Evolutionary conservation across 2,329 filamentous ascomycete species (phyloP).

Genomic region (Trichoderma sp.): DNA sequence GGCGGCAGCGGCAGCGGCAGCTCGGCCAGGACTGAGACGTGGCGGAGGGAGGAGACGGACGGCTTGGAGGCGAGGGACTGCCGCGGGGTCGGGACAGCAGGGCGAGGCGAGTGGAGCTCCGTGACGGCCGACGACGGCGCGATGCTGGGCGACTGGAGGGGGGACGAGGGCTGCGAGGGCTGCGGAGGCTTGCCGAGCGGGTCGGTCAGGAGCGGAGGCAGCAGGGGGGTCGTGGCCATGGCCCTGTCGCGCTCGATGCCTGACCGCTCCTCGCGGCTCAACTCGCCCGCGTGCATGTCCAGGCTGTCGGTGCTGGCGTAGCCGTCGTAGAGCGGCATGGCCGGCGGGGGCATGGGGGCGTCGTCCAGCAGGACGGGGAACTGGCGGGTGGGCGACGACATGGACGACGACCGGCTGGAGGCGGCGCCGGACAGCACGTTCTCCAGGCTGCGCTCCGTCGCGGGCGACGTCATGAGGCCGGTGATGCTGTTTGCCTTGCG

Average conservation of each 20-base stretch:
- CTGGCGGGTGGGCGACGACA: slow-evolving; percentile 62
- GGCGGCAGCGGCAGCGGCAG: slow-evolving; percentile 61
- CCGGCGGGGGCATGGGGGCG: slow-evolving; percentile 62
- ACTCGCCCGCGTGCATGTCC: slow-evolving; percentile 50
- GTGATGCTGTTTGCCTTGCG: slow-evolving; percentile 44
- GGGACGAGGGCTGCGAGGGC: slow-evolving; percentile 57
- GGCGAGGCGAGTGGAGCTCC: slow-evolving; percentile 43
- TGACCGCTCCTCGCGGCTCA: slow-evolving; percentile 44
- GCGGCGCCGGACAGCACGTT: slow-evolving; percentile 69
- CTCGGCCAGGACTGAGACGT: slow-evolving; percentile 63
- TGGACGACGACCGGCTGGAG: slow-evolving; percentile 78
- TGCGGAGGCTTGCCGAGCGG: slow-evolving; percentile 58
- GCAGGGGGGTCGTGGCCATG: slow-evolving; percentile 76
- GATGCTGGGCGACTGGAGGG: slow-evolving; percentile 82
- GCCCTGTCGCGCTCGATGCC: slow-evolving; percentile 60
- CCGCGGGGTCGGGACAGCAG: slow-evolving; percentile 51
- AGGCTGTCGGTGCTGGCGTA: slow-evolving; percentile 63
- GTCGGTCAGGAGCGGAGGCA: slow-evolving; percentile 77
- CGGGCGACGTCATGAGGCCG: slow-evolving; percentile 55
- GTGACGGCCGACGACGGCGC: slow-evolving; percentile 54
- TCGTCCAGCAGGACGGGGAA: slow-evolving; percentile 53
- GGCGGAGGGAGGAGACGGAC: slow-evolving; percentile 73
- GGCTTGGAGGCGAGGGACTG: slow-evolving; percentile 77
- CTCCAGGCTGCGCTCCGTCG: slow-evolving; percentile 83
- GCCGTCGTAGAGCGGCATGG: slow-evolving; percentile 64